phyloP scores from a whole-genome alignment of 768 basidiomycete species.

The Phallus indusiatus region DNA sequence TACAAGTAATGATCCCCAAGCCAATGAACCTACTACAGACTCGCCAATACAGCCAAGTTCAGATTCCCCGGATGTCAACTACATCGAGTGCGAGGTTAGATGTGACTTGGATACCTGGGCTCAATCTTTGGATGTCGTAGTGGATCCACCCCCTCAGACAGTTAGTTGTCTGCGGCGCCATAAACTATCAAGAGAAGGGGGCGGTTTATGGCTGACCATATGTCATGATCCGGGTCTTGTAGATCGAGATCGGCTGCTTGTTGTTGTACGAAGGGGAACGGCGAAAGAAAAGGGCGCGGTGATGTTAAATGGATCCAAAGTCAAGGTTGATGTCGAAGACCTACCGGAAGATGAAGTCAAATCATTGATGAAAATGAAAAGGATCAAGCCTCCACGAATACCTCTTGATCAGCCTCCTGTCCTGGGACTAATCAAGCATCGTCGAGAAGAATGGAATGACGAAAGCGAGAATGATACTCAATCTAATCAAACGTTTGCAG shows the following conservation, averaged over 20 bases:
- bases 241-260: constrained; percentile 65
- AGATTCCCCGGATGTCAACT: constrained; percentile 17
- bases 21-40: constrained; percentile 7
- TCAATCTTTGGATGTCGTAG: constrained; percentile 71
- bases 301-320: constrained; percentile 81
- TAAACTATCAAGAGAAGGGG: constrained; percentile 75
- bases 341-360: constrained; percentile 82
- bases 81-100: constrained; percentile 82
- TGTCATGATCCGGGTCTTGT: constrained; percentile 76
- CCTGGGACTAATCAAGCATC: constrained; percentile 54
- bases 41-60: constrained; percentile 9
- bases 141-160: constrained; percentile 84
- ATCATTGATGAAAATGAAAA: constrained; percentile 69
- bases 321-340: constrained; percentile 82
- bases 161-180: constrained; percentile 82
- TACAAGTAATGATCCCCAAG: constrained; percentile 16
- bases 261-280: constrained; percentile 55
- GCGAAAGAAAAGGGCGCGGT: constrained; percentile 74
- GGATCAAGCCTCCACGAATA: constrained; percentile 74
- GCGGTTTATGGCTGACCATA: constrained; percentile 90
- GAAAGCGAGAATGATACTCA: constrained; percentile 26
- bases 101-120: constrained; percentile 92
- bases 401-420: constrained; percentile 93
- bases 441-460: constrained; percentile 65
- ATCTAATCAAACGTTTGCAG: not conserved